Percentiles rank a stretch among this genome's conserved stretches.
Evolutionary conservation across 2,329 filamentous ascomycete species (phyloP).

Genomic region (Diplodia corticola): DNA sequence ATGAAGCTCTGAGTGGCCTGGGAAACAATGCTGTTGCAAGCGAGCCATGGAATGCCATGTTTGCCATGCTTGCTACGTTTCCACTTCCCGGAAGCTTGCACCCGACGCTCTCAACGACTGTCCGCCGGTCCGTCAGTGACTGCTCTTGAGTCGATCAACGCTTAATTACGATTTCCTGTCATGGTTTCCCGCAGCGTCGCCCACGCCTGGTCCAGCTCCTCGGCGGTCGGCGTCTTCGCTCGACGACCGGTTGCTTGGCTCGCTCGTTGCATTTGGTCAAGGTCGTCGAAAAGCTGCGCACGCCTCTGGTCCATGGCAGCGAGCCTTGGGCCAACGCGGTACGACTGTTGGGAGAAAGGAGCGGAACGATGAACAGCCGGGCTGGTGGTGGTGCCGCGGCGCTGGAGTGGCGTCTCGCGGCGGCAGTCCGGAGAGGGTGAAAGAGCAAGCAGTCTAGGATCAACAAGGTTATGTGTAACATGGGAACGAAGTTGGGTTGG

Average conservation of each 20-base stretch:
- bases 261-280: background rate
- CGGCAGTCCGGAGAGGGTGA: background rate
- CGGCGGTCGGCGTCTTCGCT: background rate
- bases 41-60: too few species aligned
- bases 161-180: background rate
- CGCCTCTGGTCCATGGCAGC: background rate
- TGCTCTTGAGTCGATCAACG: too few species aligned
- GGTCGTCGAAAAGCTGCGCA: background rate
- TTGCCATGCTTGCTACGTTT: too few species aligned
- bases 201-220: constrained; percentile 1
- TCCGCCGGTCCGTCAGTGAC: too few species aligned
- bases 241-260: background rate
- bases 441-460: background rate
- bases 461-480: background rate
- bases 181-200: background rate
- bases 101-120: too few species aligned
- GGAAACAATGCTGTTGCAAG: too few species aligned
- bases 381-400: background rate
- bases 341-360: background rate
- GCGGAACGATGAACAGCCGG: background rate
- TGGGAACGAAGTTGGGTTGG: background rate
- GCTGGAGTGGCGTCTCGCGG: background rate
- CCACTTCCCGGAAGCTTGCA: too few species aligned
- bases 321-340: background rate
- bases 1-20: background rate